A percentile compares a stretch with the other conserved stretches of the same genome.
phyloP scores from a whole-genome alignment of 2,329 filamentous ascomycete species.

The Nemania bipapillata region DNA sequence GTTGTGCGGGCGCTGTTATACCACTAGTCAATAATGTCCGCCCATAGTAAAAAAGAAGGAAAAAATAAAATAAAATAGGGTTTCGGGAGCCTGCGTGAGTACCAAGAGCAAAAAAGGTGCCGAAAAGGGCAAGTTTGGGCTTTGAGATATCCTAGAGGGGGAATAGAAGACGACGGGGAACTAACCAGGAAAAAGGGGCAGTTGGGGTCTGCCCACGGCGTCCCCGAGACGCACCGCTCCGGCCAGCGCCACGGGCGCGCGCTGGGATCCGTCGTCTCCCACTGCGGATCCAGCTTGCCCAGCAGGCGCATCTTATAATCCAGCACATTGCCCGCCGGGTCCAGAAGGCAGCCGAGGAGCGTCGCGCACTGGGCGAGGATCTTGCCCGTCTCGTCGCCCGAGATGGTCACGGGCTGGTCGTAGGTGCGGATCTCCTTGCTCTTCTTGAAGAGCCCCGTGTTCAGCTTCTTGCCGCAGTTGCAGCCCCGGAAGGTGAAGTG shows the following conservation, averaged over 20 bases:
- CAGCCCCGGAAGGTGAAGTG: constrained; percentile 45
- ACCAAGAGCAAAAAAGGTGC: too few relatives aligned
- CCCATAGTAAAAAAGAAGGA: too few relatives aligned
- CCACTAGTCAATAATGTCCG: too few relatives aligned
- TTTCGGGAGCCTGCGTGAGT: too few relatives aligned
- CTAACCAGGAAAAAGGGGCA: constrained; percentile 23
- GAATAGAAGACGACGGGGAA: too few relatives aligned
- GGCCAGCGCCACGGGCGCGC: constrained; percentile 25
- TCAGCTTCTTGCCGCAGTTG: constrained; percentile 33
- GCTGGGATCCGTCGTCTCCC: constrained; percentile 30
- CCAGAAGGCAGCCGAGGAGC: constrained; percentile 28
- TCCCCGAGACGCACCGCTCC: constrained; percentile 40
- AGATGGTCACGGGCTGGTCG: constrained; percentile 2
- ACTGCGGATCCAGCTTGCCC: constrained; percentile 23
- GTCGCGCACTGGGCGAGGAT: constrained; percentile 34
- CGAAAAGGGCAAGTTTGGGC: too few relatives aligned
- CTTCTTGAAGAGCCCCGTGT: constrained; percentile 25
- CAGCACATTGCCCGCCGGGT: constrained; percentile 22
- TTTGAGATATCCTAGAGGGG: too few relatives aligned
- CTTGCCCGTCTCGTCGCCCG: constrained; percentile 33
- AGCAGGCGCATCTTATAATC: constrained; percentile 29
- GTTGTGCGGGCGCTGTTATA: too few relatives aligned
- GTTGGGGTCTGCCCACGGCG: constrained; percentile 37
- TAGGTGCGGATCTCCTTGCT: constrained; percentile 2
- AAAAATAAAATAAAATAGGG: too few relatives aligned